Evolutionary conservation across 345 rosid species (phyloP), one percentile per base, ranked within the genome.

Genomic region (Fremontodendron californicum): DNA sequence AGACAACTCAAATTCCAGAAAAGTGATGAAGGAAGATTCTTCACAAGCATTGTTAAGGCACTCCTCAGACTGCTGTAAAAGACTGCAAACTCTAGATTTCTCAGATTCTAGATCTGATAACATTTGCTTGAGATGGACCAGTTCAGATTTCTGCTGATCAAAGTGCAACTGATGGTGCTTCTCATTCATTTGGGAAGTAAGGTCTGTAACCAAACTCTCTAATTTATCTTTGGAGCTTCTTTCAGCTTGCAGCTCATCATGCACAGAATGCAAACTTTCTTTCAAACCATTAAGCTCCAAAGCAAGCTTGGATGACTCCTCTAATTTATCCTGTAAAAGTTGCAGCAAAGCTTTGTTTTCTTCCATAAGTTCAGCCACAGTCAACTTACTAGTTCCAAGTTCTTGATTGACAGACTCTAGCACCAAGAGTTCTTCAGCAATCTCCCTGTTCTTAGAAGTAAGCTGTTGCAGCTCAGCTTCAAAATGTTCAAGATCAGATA

Each of bases 91-190:
- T 78, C 76, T 83, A 70, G 83, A 86, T 78, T 89, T 88, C 86
- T 93, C 96, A 65, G 76, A 84, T 84, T 89, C 94, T 74, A 90
- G 80, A 64, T 84, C 84, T 9, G 87, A 89, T 18, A 90, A 81
- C 79, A 77, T 78, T 76, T 88, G 86, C 89, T 82, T 89, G 76
- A 89, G 89, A 73, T 84, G 81, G 80, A 79, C 81, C 83, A 89
- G 45, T 78, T 92, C 94, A 75, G 83, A 85, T 73, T 85, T 84
- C 86, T 83, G 89, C 78, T 84, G 82, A 25, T 85, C 86, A 84
- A 86, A 81, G 74, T 83, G 82, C 75, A 84, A 83, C 78, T 85
- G 89, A 74, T 76, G 73, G 68, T 86, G 84, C 84, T 89, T 89
- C 65, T 76, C 85, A 37, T 78, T 76, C 79, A 91, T 81, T 82